phyloP scores from a whole-genome alignment of 2,329 filamentous ascomycete species.

The Incumbomyces delicatus region DNA sequence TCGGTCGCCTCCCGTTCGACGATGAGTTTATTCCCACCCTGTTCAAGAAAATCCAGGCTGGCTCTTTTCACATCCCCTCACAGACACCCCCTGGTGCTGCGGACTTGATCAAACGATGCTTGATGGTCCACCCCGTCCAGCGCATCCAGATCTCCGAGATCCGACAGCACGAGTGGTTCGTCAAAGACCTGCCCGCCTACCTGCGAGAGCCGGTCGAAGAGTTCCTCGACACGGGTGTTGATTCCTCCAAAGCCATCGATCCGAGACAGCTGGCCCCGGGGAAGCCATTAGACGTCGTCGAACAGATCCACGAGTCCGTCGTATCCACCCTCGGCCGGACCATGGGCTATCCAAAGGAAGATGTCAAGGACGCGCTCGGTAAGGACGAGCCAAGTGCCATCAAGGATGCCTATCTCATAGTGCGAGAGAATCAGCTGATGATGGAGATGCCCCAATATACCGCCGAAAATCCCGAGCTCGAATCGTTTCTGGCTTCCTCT shows the following conservation, averaged over 20 bases:
- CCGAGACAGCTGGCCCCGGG: constrained; percentile 71
- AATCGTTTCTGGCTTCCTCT: constrained; percentile 47
- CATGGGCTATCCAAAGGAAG: constrained; percentile 91
- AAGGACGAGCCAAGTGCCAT: constrained; percentile 93
- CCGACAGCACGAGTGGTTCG: constrained; percentile 87
- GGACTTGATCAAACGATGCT: constrained; percentile 72
- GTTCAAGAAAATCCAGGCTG: constrained; percentile 94
- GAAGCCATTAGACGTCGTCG: constrained; percentile 67
- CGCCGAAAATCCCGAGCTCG: constrained; percentile 34
- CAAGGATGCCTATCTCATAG: constrained; percentile 97
- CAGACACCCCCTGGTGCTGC: constrained; percentile 83
- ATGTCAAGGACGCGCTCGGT: constrained; percentile 87
- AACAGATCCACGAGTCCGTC: constrained; percentile 83
- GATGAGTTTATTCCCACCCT: constrained; percentile 96
- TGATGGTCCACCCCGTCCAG: constrained; percentile 80
- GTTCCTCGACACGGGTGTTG: constrained; percentile 86
- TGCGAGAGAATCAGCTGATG: constrained; percentile 96
- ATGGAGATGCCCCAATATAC: constrained; percentile 60
- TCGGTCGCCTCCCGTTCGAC: constrained; percentile 75
- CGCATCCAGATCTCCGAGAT: constrained; percentile 92
- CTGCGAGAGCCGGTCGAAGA: constrained; percentile 81
- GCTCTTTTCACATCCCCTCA: constrained; percentile 81
- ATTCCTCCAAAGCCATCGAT: constrained; percentile 83
- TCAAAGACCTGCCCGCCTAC: constrained; percentile 75
- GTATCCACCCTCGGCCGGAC: constrained; percentile 94